Evolutionary conservation across 805 yeast genomes (phyloP).

Genomic region (Candida insectalens): DNA sequence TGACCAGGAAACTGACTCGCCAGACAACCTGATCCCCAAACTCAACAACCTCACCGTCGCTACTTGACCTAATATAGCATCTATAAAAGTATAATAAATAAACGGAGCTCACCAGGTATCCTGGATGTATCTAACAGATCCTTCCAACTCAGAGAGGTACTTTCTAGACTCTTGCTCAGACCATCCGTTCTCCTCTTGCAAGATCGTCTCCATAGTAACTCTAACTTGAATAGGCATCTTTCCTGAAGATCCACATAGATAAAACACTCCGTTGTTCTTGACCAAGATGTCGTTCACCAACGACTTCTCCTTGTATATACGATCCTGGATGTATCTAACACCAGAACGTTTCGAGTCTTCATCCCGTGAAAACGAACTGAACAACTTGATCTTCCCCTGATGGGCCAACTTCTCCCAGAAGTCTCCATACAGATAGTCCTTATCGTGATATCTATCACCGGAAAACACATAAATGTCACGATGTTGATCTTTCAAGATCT

Average conservation of each 20-base stretch:
- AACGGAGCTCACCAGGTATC: slow-evolving; percentile 99
- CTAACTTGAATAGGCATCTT: slow-evolving; percentile 81
- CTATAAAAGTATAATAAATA: no score
- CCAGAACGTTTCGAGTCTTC: slow-evolving; percentile 14
- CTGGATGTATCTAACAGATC: slow-evolving; percentile 59
- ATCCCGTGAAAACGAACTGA: slow-evolving; percentile 42
- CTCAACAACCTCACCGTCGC: no score
- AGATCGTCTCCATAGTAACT: slow-evolving; percentile 60
- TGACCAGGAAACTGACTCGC: no score
- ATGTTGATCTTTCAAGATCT: slow-evolving; percentile 7
- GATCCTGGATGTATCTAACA: slow-evolving; percentile 71
- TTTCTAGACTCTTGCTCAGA: slow-evolving; percentile 36
- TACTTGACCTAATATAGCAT: no score
- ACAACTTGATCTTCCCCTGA: slow-evolving; percentile 29
- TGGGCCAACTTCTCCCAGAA: slow-evolving; percentile 34
- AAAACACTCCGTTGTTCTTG: slow-evolving; percentile 50
- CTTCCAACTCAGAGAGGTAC: slow-evolving; percentile 53
- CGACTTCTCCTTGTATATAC: slow-evolving; percentile 40
- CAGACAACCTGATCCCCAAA: no score
- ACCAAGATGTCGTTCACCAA: slow-evolving; percentile 43
- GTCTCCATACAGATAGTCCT: slow-evolving; percentile 59
- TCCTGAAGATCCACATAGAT: slow-evolving; percentile 90
- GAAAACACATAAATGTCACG: slow-evolving; percentile 47
- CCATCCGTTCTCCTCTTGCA: slow-evolving; percentile 34
- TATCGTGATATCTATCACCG: slow-evolving; percentile 60